Evolutionary conservation across 2,329 filamentous ascomycete genomes (phyloP), one percentile per base, ranked within the genome.

Genomic region (Venturia oleaginea): DNA sequence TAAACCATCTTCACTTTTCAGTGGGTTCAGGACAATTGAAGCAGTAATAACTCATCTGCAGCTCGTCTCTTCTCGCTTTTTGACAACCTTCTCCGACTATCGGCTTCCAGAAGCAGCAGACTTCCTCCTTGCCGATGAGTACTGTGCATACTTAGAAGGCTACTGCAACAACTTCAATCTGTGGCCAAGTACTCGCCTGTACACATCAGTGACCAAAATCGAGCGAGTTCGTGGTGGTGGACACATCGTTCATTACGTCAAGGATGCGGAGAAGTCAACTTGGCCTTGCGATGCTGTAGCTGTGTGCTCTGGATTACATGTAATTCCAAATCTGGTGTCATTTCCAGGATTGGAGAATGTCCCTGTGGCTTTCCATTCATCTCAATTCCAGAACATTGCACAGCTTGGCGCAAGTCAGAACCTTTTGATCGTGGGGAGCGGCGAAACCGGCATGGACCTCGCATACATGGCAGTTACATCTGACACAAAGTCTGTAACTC

Each of bases 381-480:
- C 77, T 0, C 62, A 72, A 10, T 67, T 81, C 64, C 80, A 81
- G 70, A 68, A 65, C 8, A 73, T 76, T n/a, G 67, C 69, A 3
- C 76, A 81, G 65, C 78, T 81, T 62, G 77, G 76, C 11, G 59
- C 70, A 8, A 68, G 69, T 10, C 77, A 73, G 3, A 75, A 76
- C 48, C 76, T 81, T 0, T 70, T 80, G 42, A 71, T 81, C 51
- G 67, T 81, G 27, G 79, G 79, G 0, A 75, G 72, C 6, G 78
- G 79, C 1, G 79, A 81, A 66, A 81, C 79, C 0, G 78, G 72
- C 4, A 78, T 79, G 72, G 79, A 81, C 57, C 68, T 81, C 32
- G 74, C 76, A 0, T 73, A 79, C 51, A 73, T 81, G 22, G 79
- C 79, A 0, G 72, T 81, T 2, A 81, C 77, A 1, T 75, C 77